Evolutionary conservation across 192 early-diverging fungal genomes (phyloP).

Genomic region (Backusella mclennaniae): DNA sequence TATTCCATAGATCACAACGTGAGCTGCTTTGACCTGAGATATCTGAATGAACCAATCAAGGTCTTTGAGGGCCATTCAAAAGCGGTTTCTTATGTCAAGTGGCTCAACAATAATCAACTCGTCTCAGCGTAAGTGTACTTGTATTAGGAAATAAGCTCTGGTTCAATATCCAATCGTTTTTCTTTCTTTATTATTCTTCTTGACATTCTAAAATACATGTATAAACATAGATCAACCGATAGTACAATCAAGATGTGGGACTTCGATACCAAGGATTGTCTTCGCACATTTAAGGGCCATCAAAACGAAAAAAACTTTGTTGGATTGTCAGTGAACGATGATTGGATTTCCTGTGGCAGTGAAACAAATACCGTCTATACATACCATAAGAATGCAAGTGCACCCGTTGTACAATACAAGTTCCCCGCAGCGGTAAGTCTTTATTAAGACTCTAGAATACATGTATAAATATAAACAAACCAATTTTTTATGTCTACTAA

Average conservation of each 20-base stretch:
- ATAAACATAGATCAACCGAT: constrained; percentile 71
- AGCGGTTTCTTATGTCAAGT: constrained; percentile 95
- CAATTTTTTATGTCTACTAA: neutral
- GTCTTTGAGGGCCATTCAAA: constrained; percentile 86
- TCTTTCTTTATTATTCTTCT: neutral
- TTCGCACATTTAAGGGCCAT: constrained; percentile 82
- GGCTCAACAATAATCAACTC: constrained; percentile 72
- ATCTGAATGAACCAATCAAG: constrained; percentile 63
- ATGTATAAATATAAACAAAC: neutral
- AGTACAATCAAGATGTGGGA: constrained; percentile 90
- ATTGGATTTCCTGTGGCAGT: constrained; percentile 92
- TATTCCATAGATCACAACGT: constrained; percentile 74
- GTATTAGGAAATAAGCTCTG: neutral
- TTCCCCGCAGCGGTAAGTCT: constrained; percentile 79
- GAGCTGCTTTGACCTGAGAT: constrained; percentile 89
- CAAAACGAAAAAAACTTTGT: constrained; percentile 97
- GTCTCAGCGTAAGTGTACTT: constrained; percentile 62
- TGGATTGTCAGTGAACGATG: constrained; percentile 76
- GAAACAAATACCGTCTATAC: constrained; percentile 90
- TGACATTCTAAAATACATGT: neutral
- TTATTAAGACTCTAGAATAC: constrained; percentile 13
- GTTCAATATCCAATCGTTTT: neutral
- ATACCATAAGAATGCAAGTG: constrained; percentile 73
- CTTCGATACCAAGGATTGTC: constrained; percentile 46
- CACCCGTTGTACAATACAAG: constrained; percentile 70